Conservation (phyloP, 495 filamentous ascomycete species). For the Margaritispora aquatica region DNA sequence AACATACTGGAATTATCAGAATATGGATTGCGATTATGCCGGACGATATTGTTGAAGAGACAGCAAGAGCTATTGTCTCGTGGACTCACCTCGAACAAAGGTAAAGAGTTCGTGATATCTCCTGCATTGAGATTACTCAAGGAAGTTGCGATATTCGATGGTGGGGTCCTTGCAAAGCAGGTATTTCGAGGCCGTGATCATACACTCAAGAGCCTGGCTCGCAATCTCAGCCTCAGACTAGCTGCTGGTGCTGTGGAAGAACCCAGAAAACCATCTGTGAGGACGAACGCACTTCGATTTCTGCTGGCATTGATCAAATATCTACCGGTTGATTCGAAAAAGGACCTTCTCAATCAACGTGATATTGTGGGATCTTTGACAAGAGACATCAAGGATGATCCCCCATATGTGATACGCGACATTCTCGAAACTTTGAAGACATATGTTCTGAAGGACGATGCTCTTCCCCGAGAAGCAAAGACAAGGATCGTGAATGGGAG, state of each 20-base stretch:
- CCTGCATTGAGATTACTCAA: conserved; percentile 74
- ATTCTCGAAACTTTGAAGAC: conserved; percentile 57
- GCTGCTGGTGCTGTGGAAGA: conserved; percentile 48
- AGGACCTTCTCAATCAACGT: conserved; percentile 65
- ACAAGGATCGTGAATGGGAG: conserved; percentile 62
- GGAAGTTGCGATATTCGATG: conserved; percentile 74
- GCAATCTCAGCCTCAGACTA: conserved; percentile 49
- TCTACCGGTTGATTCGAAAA: conserved; percentile 62
- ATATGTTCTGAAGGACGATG: conserved; percentile 61
- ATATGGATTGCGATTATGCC: conserved; percentile 65
- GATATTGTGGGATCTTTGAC: conserved; percentile 64
- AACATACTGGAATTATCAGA: conserved; percentile 61
- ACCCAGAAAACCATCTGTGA: conserved; percentile 57
- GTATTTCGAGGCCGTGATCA: conserved; percentile 63
- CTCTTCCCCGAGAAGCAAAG: conserved; percentile 64
- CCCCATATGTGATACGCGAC: conserved; percentile 61
- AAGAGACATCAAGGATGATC: conserved; percentile 64
- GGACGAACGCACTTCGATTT: conserved; percentile 70
- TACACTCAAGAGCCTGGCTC: conserved; percentile 65
- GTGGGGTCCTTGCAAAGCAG: conserved; percentile 63
- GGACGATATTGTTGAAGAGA: conserved; percentile 63
- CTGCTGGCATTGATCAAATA: conserved; percentile 67
- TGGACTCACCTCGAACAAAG: conserved; percentile 63
- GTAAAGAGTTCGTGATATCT: conserved; percentile 79
- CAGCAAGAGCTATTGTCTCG: conserved; percentile 67